Percentiles rank a stretch among this genome's conserved stretches.
Evolutionary conservation across 371 early-diverging fungal species (phyloP).

Genomic region (Lichtheimia ornata): DNA sequence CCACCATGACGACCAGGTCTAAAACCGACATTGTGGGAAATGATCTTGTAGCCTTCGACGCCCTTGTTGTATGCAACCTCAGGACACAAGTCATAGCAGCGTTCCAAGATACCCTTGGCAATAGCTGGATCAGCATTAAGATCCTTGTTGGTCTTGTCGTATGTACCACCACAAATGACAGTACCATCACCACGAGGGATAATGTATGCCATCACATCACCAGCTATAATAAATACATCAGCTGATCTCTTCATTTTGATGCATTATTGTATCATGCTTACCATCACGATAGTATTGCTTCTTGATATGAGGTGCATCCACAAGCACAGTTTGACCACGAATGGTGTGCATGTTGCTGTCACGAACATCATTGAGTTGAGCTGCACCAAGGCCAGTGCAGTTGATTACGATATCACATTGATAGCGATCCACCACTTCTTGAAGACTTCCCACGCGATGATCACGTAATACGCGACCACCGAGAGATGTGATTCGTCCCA

Average conservation of each 20-base stretch:
- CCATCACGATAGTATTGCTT: conserved; percentile 37
- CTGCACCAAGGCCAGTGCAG: conserved; percentile 71
- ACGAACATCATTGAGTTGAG: conserved; percentile 65
- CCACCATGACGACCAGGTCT: conserved; percentile 75
- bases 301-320: conserved; percentile 69
- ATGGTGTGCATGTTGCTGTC: conserved; percentile 68
- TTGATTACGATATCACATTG: conserved; percentile 66
- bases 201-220: conserved; percentile 64
- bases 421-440: conserved; percentile 46
- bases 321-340: conserved; percentile 76
- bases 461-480: conserved; percentile 60
- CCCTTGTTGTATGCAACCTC: conserved; percentile 46
- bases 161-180: conserved; percentile 71
- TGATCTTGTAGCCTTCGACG: conserved; percentile 52
- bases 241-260: neutral
- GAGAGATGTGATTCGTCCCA: conserved; percentile 42
- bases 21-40: conserved; percentile 70
- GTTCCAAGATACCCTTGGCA: conserved; percentile 33
- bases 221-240: conserved; percentile 14
- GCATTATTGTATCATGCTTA: conserved; percentile 2
- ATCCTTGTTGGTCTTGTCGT: conserved; percentile 30
- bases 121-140: conserved; percentile 33
- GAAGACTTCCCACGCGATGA: conserved; percentile 47
- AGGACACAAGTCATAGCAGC: conserved; percentile 33
- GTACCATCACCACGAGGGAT: conserved; percentile 81